Evolutionary conservation across 1,284 basidiomycete genomes (phyloP).

Genomic region (Fomitopsis schrenkii): DNA sequence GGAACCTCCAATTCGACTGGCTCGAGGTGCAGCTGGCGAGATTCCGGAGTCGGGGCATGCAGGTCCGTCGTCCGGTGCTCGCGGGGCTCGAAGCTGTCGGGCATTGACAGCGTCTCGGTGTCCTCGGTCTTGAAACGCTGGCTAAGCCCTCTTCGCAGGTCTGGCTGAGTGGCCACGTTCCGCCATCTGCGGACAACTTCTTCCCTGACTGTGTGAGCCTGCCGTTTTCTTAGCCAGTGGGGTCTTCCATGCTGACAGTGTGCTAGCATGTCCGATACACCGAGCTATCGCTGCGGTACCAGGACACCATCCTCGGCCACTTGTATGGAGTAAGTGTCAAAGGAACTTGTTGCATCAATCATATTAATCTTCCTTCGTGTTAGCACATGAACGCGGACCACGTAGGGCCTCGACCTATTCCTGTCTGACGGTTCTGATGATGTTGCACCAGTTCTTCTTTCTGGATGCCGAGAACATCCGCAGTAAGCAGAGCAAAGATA

Average conservation of each 20-base stretch:
- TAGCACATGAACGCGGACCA: slow-evolving; percentile 79
- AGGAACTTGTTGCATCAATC: background rate
- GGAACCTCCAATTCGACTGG: slow-evolving; percentile 87
- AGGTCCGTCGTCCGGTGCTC: slow-evolving; percentile 44
- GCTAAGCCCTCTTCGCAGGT: slow-evolving; percentile 20
- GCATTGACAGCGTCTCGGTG: background rate
- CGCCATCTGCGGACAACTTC: slow-evolving; percentile 79
- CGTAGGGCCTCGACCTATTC: slow-evolving; percentile 36
- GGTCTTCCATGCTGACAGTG: background rate
- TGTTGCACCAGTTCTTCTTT: slow-evolving; percentile 51
- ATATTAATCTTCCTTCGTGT: slow-evolving; percentile 1
- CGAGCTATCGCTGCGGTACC: slow-evolving; percentile 78
- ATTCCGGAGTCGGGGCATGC: slow-evolving; percentile 75
- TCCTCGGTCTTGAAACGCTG: background rate
- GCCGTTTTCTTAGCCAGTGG: slow-evolving; percentile 11
- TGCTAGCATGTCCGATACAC: slow-evolving; percentile 75
- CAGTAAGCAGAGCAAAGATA: slow-evolving; percentile 5
- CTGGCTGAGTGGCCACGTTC: slow-evolving; percentile 61
- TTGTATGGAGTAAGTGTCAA: slow-evolving; percentile 69
- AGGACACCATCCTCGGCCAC: slow-evolving; percentile 90
- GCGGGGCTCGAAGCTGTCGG: slow-evolving; percentile 1
- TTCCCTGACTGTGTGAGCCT: slow-evolving; percentile 78
- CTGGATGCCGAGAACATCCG: slow-evolving; percentile 53
- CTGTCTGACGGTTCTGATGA: background rate
- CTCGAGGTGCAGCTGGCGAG: slow-evolving; percentile 79